Conservation (phyloP, 2,329 filamentous ascomycete species). For the Ophiocordyceps robertsii region DNA sequence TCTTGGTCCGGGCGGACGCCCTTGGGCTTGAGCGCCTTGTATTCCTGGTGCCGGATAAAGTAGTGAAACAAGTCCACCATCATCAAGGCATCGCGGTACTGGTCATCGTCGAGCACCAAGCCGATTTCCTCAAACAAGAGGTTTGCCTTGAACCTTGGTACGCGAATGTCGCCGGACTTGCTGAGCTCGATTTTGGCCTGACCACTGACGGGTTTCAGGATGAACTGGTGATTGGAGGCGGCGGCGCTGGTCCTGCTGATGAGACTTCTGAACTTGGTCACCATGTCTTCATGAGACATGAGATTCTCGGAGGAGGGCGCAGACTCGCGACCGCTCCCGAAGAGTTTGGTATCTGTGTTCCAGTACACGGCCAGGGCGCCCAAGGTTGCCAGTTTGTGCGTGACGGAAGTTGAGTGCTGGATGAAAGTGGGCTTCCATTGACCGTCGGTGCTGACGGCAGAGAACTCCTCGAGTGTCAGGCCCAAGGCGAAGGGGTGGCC, state of each 20-base stretch:
- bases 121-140: conserved; percentile 95
- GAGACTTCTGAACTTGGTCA: conserved; percentile 63
- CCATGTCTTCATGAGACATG: conserved; percentile 61
- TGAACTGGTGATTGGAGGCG: conserved; percentile 65
- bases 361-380: conserved; percentile 90
- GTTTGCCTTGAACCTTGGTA: conserved; percentile 79
- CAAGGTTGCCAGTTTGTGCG: conserved; percentile 86
- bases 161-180: conserved; percentile 70
- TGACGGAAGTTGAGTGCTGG: conserved; percentile 67
- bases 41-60: conserved; percentile 94
- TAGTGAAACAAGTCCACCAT: conserved; percentile 98
- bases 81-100: conserved; percentile 96
- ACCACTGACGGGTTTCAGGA: conserved; percentile 89
- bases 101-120: conserved; percentile 91
- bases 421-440: conserved; percentile 96
- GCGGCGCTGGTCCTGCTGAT: conserved; percentile 58
- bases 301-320: conserved; percentile 31
- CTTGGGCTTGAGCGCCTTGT: conserved; percentile 84
- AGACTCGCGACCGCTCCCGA: conserved; percentile 69
- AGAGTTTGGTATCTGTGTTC: conserved; percentile 83
- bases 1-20: conserved; percentile 71
- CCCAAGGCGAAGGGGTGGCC: conserved; percentile 92
- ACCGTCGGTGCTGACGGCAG: conserved; percentile 87
- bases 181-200: conserved; percentile 90
- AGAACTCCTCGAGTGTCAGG: conserved; percentile 88